Evolutionary conservation across 306 rosid genomes (phyloP), one percentile per base, ranked within the genome.

Genomic region (Pyrus bretschneideri): DNA sequence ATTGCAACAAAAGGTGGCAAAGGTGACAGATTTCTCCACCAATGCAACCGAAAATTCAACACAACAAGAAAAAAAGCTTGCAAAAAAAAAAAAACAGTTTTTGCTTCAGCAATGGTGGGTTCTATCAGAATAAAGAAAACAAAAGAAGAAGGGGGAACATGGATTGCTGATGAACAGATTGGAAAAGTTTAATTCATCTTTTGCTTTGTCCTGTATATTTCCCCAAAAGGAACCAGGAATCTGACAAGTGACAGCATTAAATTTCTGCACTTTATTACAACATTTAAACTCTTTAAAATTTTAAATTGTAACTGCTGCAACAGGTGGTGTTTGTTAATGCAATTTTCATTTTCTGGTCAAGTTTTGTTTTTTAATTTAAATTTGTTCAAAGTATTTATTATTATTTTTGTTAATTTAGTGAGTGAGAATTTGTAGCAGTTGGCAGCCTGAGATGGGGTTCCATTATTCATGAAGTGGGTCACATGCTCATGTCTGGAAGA

Each of bases 91-190:
- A 29, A 46, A 22, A 6, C 2, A 58, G 62, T 82, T 68, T 86
- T 67, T 79, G 90, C 66, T 84, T 78, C 76, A 4, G 85, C 77
- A 75, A 82, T 78, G 84, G 87, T 25, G 70, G 87, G 77, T 11
- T 64, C 21, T 76, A 70, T 52, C 38, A 76, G 80, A 81, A 71
- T 66, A 67, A 82, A 42, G 82, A 84, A 85, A 31, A 49, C 11
- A 55, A 30, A 11, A 6, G 19, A n/a, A 23, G 77, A 75, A 62
- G 83, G 54, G n/a, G 79, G 87, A 83, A 85, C 86, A 83, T 83
- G 91, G 97, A 83, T 74, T 75, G 85, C 75, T 80, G 87, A 68
- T 82, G 90, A 85, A 86, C 86, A 86, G 91, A 88, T 81, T 45
- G 85, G 86, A 86, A 83, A 87, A 75, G 90, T 78, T 83, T 72